These are phyloP conservation scores for Argentina anserina DNA, from an alignment of 306 rosid species.

Conservation along the genomic window DNA sequence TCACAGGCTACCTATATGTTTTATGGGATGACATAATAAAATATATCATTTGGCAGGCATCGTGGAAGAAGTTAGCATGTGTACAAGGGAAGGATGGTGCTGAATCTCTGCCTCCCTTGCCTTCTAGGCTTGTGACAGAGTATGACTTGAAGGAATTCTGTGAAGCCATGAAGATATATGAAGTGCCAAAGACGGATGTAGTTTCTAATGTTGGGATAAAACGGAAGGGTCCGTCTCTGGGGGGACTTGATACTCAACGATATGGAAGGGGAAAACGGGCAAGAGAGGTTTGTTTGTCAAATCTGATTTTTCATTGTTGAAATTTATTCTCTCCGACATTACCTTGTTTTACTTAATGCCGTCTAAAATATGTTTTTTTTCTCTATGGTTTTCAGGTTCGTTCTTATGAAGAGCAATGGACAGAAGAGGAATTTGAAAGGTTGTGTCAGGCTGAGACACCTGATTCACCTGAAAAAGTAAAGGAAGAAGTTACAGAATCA, in stretches of 20 bases:
- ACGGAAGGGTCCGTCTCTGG: constrained; percentile 63
- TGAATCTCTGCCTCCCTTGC: constrained; percentile 52
- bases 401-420: constrained; percentile 98
- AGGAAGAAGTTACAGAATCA: constrained; percentile 46
- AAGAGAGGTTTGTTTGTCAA: constrained; percentile 76
- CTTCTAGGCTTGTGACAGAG: constrained; percentile 91
- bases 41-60: constrained; percentile 48
- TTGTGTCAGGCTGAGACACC: constrained; percentile 81
- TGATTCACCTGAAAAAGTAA: constrained; percentile 54
- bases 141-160: constrained; percentile 78
- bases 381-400: constrained; percentile 59
- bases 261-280: constrained; percentile 98
- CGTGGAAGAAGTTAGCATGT: constrained; percentile 64
- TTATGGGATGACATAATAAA: constrained; percentile 5
- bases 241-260: constrained; percentile 78
- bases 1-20: constrained; percentile 8
- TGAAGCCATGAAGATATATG: constrained; percentile 84
- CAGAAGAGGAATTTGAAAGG: constrained; percentile 98
- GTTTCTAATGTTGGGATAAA: constrained; percentile 56
- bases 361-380: constrained; percentile 7
- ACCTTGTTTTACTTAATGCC: neutral
- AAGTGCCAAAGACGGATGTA: constrained; percentile 58
- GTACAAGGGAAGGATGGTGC: constrained; percentile 45
- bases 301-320: constrained; percentile 10
- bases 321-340: constrained; percentile 5